Conservation (phyloP, 2,329 filamentous ascomycete genomes). For the Nigrograna mackinnonii region DNA sequence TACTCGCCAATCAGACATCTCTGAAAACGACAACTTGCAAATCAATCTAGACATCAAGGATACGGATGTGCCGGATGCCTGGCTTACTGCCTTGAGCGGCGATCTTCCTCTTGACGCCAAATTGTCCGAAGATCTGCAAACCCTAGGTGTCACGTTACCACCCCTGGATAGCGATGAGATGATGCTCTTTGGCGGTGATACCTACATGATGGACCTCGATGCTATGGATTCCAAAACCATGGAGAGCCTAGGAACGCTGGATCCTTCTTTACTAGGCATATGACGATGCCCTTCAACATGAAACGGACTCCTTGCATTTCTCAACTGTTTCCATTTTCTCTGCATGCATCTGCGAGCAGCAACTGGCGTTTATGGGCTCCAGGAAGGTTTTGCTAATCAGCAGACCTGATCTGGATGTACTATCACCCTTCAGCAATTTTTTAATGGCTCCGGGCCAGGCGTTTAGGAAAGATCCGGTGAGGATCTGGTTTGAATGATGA, state of each 20-base stretch:
- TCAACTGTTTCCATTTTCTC: too few species aligned
- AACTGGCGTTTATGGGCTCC: too few species aligned
- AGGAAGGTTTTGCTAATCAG: too few species aligned
- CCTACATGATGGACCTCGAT: conserved; percentile 36
- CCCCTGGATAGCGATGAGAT: conserved; percentile 38
- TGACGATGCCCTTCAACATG: too few species aligned
- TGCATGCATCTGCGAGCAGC: too few species aligned
- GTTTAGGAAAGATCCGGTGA: too few species aligned
- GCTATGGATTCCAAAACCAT: conserved; percentile 31
- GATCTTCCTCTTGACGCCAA: conserved; percentile 35
- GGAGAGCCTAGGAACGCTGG: conserved; percentile 26
- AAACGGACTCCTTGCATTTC: too few species aligned
- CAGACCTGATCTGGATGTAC: too few species aligned
- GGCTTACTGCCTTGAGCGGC: conserved; percentile 27
- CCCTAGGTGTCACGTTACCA: conserved; percentile 32
- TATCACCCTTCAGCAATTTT: too few species aligned
- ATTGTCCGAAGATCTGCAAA: conserved; percentile 33
- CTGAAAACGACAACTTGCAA: conserved; percentile 44
- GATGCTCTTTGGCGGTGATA: conserved; percentile 34
- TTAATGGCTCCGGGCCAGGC: too few species aligned
- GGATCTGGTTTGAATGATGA: too few species aligned
- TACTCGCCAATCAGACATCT: conserved; percentile 46
- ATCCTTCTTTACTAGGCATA: conserved; percentile 20
- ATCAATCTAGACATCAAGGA: conserved; percentile 44
- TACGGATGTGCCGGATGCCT: conserved; percentile 35